phyloP scores from a whole-genome alignment of 164 flowering plant species.

The Vitis amurensis region DNA sequence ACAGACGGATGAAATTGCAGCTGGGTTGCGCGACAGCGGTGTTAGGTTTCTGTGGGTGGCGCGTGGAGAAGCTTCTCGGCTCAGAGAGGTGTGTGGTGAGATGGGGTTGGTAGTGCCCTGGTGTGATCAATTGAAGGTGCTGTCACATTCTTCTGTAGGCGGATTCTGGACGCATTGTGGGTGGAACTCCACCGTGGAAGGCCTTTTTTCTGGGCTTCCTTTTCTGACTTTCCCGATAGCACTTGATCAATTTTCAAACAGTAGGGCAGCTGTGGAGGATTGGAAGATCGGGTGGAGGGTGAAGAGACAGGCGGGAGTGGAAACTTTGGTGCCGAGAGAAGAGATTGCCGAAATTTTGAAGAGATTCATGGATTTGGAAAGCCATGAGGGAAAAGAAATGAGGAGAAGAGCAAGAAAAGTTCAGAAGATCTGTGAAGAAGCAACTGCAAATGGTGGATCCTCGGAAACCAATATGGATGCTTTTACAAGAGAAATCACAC shows the following conservation, averaged over 20 bases:
- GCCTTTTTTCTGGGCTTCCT: conserved; percentile 51
- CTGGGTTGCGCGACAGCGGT: conserved; percentile 30
- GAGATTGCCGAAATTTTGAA: conserved; percentile 26
- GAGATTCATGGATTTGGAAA: conserved; percentile 34
- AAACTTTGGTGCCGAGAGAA: conserved; percentile 29
- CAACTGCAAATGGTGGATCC: conserved; percentile 31
- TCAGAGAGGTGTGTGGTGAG: conserved; percentile 18
- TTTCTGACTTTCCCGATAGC: conserved; percentile 54
- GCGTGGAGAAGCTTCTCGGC: conserved; percentile 21
- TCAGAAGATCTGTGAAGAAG: conserved; percentile 14
- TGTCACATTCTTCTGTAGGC: conserved; percentile 57
- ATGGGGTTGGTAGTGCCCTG: conserved; percentile 55
- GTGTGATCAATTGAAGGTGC: conserved; percentile 71
- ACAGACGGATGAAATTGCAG: conserved; percentile 35
- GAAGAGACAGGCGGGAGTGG: conserved; percentile 7
- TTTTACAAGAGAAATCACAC: conserved; percentile 17
- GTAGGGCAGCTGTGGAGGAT: conserved; percentile 52
- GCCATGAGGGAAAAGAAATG: conserved; percentile 25
- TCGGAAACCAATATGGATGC: conserved; percentile 19
- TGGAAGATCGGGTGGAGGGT: conserved; percentile 59
- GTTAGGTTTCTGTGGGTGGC: conserved; percentile 38
- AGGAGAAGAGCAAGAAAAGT: conserved; percentile 23
- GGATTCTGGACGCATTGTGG: conserved; percentile 80
- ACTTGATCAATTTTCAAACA: conserved; percentile 46
- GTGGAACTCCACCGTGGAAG: conserved; percentile 64